Evolutionary conservation across 2,329 filamentous ascomycete genomes (phyloP).

Genomic region (Calonectria montana): DNA sequence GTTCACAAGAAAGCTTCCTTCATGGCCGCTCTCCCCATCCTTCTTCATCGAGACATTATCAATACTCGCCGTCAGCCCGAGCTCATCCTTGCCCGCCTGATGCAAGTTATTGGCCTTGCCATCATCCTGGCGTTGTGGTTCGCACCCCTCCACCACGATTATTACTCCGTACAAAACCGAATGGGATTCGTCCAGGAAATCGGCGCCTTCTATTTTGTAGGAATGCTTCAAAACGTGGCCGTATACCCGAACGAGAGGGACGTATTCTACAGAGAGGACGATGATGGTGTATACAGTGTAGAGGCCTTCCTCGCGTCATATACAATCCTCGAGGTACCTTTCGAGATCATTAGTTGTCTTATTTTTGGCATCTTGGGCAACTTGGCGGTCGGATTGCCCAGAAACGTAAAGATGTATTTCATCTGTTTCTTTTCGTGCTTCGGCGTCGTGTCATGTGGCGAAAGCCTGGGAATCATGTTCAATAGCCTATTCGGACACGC

Average conservation of each 20-base stretch:
- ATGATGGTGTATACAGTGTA: slow-evolving; percentile 77
- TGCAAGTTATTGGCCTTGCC: slow-evolving; percentile 74
- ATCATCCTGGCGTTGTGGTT: slow-evolving; percentile 77
- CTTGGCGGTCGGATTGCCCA: slow-evolving; percentile 73
- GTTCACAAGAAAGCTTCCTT: slow-evolving; percentile 73
- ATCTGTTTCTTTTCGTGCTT: slow-evolving; percentile 76
- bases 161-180: slow-evolving; percentile 77
- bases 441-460: slow-evolving; percentile 79
- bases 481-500: slow-evolving; percentile 81
- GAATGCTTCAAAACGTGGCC: slow-evolving; percentile 84
- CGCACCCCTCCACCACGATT: slow-evolving; percentile 76
- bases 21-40: slow-evolving; percentile 71
- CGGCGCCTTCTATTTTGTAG: slow-evolving; percentile 77
- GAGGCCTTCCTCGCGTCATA: slow-evolving; percentile 79
- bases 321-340: slow-evolving; percentile 76
- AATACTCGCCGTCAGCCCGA: slow-evolving; percentile 76
- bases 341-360: slow-evolving; percentile 74
- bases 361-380: slow-evolving; percentile 74
- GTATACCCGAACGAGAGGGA: slow-evolving; percentile 79
- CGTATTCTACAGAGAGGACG: slow-evolving; percentile 82
- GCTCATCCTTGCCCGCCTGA: slow-evolving; percentile 72
- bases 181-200: slow-evolving; percentile 81
- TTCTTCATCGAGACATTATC: slow-evolving; percentile 74
- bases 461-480: slow-evolving; percentile 83
- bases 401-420: slow-evolving; percentile 74